Base-by-base conservation (phyloP, 768 basidiomycete genomes). In the Phallus indusiatus region DNA sequence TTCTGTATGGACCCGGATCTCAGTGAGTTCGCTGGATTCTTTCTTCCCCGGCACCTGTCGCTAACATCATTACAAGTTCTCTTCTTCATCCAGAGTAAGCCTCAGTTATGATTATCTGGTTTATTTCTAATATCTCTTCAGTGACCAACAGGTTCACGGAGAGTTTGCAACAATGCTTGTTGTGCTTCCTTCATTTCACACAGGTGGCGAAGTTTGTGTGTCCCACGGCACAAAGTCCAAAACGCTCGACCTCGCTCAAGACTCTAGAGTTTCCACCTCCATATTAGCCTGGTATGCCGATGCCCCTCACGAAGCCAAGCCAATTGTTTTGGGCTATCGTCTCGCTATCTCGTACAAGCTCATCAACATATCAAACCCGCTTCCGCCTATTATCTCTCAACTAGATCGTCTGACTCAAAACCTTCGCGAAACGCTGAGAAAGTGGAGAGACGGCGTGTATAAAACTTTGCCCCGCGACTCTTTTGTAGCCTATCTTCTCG, bases 161-260 rank as follows among this genome's bases (percentile, higher is more conserved):
- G 79, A 78, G 76, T 80, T 82, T 60, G 80, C 80, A 10, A 78
- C 80, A 0, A 66, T 79, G 21, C 68, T 80, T 49, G 66, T 81
- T 22, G 62, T 79, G 6, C 71, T 81, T 1, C 79, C 79, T 4
- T 79, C 79, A 0, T 61, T 54, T 7, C 79, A 76, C 61, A 70
- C 69, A 0, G 80, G 80, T 7, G 81, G 80, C 3, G 66, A 75
- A 54, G 73, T 77, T 4, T 73, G 73, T 53, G 67, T 80, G 5
- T 72, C 76, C 0, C 77, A 79, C 65, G 68, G 69, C 1, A 63
- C 63, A 17, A 62, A 64, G 7, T 67, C 66, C 5, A 64, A 70
- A 54, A 66, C 72, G 9, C 69, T 79, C 60, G 74, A 79, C 64
- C 64, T 72, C 3, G 64, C 74, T 2, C 14, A 61, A 1, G 60